Conservation (phyloP, 2,329 filamentous ascomycete genomes). For the Penicillium verrucosum region DNA sequence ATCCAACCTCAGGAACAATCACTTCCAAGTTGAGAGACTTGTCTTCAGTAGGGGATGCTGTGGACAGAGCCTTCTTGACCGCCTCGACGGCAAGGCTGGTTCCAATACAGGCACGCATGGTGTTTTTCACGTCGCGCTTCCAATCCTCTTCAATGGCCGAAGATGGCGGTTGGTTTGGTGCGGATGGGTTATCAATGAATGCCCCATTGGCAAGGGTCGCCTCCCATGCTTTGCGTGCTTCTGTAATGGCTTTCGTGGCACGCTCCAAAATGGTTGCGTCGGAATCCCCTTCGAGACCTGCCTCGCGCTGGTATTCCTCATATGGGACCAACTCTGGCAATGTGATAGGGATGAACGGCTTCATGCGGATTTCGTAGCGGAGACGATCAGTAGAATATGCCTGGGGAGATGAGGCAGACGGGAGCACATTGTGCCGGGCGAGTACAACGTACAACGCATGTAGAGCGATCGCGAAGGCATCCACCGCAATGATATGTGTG, state of each 20-base stretch:
- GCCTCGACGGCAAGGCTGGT: slow-evolving; percentile 62
- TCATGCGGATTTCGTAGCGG: slow-evolving; percentile 82
- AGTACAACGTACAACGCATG: slow-evolving; percentile 65
- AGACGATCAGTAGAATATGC: slow-evolving; percentile 67
- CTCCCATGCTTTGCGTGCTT: slow-evolving; percentile 46
- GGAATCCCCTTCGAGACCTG: slow-evolving; percentile 43
- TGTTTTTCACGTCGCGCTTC: slow-evolving; percentile 57
- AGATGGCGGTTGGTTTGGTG: slow-evolving; percentile 24
- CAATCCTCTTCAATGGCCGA: slow-evolving; percentile 59
- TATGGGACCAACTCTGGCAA: slow-evolving; percentile 66
- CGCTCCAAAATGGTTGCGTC: slow-evolving; percentile 41
- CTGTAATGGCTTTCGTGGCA: slow-evolving; percentile 37
- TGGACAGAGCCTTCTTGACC: slow-evolving; percentile 55
- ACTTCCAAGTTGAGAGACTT: slow-evolving; percentile 32
- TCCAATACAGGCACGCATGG: slow-evolving; percentile 68
- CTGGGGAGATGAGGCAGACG: slow-evolving; percentile 46
- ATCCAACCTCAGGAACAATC: slow-evolving; percentile 38
- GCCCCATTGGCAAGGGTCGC: slow-evolving; percentile 40
- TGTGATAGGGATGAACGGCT: slow-evolving; percentile 68
- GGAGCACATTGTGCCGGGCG: slow-evolving; percentile 52
- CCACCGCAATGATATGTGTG: slow-evolving; percentile 63
- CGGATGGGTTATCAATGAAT: slow-evolving; percentile 25
- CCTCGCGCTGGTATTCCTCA: slow-evolving; percentile 55
- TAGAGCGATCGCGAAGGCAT: slow-evolving; percentile 52
- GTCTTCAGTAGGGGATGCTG: slow-evolving; percentile 13